These are phyloP conservation scores for Microsporum audouinii DNA, from an alignment of 2,329 filamentous ascomycete genomes.

Conservation along the genomic window DNA sequence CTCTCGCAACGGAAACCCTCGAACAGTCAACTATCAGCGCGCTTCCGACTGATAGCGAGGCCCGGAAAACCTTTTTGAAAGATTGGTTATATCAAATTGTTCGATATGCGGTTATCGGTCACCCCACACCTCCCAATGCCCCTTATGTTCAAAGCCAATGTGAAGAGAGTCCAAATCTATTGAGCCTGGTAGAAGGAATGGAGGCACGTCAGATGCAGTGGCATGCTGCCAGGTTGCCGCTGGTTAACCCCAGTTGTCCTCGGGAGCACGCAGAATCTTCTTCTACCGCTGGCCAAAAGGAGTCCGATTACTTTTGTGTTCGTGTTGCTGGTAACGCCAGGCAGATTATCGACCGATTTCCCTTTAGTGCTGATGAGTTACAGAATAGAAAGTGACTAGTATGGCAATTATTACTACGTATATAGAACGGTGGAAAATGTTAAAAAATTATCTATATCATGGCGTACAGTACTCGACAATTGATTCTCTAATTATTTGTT, in stretches of 20 bases:
- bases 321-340: conserved; percentile 19
- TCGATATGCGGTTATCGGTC: conserved; percentile 28
- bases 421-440: too few species aligned
- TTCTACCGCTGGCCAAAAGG: not conserved
- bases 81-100: conserved; percentile 30
- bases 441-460: too few species aligned
- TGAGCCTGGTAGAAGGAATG: conserved; percentile 31
- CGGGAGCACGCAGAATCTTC: not conserved
- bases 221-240: conserved; percentile 21
- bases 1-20: conserved; percentile 28
- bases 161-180: conserved; percentile 25
- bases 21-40: conserved; percentile 22
- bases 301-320: conserved; percentile 18
- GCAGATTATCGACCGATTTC: conserved; percentile 17
- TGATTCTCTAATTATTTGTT: not conserved
- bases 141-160: conserved; percentile 17
- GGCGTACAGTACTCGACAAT: too few species aligned
- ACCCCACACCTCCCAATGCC: conserved; percentile 17
- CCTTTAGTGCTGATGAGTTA: conserved; percentile 8
- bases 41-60: conserved; percentile 19
- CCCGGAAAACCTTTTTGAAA: conserved; percentile 25
- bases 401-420: not conserved
- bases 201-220: conserved; percentile 34
- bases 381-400: not conserved
- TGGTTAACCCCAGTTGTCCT: not conserved